phyloP scores from a whole-genome alignment of 2,329 filamentous ascomycete genomes.

The Alternaria ventricosa region DNA sequence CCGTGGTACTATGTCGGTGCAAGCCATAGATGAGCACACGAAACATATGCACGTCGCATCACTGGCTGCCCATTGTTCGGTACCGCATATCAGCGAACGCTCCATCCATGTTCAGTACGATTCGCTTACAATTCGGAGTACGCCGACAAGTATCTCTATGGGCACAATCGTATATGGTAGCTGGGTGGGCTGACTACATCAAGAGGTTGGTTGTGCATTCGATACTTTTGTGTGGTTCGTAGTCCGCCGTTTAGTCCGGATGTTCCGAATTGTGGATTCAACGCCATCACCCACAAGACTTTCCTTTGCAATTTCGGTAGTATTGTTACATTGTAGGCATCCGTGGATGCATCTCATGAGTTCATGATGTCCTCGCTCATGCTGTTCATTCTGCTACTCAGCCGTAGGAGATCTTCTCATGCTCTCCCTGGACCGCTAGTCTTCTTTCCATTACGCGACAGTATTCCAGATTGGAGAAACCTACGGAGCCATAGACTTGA shows the following conservation, averaged over 20 bases:
- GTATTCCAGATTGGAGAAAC: accelerated
- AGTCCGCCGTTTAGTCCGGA: neutral
- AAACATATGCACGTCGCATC: neutral
- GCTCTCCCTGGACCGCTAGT: neutral
- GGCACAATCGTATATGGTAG: neutral
- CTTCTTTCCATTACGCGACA: neutral
- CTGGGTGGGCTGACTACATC: neutral
- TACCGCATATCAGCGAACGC: neutral
- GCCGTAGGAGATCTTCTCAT: neutral
- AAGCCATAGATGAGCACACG: neutral
- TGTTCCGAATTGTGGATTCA: accelerated
- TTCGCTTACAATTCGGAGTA: neutral
- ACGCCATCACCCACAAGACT: accelerated
- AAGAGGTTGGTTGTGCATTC: neutral
- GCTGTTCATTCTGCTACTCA: accelerated
- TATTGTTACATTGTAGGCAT: neutral
- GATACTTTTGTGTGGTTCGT: neutral
- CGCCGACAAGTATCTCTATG: accelerated
- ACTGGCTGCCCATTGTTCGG: neutral
- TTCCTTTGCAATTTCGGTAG: neutral
- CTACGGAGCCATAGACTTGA: neutral
- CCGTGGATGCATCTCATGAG: neutral
- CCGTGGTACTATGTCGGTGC: neutral
- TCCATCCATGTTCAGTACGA: neutral
- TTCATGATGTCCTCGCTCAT: neutral